phyloP scores from a whole-genome alignment of 495 filamentous ascomycete species.

The Rhypophila decipiens region DNA sequence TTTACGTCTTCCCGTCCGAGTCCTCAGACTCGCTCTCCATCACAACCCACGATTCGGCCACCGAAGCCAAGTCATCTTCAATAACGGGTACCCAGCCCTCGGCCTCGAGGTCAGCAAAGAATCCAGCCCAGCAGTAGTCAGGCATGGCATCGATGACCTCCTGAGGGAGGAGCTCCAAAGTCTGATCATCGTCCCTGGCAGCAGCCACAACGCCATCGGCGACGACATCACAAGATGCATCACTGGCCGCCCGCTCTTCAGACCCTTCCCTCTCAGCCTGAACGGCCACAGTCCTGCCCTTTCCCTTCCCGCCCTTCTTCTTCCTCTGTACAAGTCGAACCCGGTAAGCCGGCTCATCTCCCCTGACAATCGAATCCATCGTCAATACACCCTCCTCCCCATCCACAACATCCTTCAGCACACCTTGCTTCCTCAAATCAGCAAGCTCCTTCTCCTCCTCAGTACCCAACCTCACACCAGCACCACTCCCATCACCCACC shows the following conservation, averaged over 20 bases:
- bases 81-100: background rate
- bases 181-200: background rate
- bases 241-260: background rate
- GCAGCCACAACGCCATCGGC: background rate
- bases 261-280: background rate
- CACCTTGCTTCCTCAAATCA: background rate
- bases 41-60: background rate
- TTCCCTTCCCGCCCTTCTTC: background rate
- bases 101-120: background rate
- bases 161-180: background rate
- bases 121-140: background rate
- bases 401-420: background rate
- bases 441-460: background rate
- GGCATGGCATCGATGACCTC: background rate
- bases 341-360: background rate
- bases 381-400: background rate
- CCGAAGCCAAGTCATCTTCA: background rate
- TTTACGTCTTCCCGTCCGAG: no score
- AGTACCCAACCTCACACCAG: background rate
- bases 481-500: background rate
- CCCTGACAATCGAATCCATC: background rate
- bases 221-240: no score
- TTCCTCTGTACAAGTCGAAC: background rate
- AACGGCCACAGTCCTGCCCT: background rate
- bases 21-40: background rate